phyloP scores from a whole-genome alignment of 345 rosid species.

The Rubroshorea leprosula region DNA sequence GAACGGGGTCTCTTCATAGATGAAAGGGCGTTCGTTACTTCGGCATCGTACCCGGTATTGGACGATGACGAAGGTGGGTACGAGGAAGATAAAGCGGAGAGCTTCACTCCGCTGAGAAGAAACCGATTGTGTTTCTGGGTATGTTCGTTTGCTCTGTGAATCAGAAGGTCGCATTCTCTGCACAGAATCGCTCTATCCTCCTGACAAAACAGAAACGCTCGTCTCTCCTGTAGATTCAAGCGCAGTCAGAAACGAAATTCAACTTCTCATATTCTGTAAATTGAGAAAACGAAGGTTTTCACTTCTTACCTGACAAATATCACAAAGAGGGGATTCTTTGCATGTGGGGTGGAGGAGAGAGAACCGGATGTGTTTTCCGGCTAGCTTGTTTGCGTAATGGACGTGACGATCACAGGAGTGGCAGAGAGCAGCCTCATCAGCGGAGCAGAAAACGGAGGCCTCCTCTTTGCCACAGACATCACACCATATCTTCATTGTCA shows the following conservation, averaged over 20 bases:
- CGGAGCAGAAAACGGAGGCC: slow-evolving; percentile 55
- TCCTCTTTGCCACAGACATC: slow-evolving; percentile 57
- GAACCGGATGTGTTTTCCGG: slow-evolving; percentile 56
- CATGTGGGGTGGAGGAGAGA: slow-evolving; percentile 44
- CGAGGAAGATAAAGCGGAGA: slow-evolving; percentile 38
- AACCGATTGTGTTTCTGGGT: slow-evolving; percentile 71
- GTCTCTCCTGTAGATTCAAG: slow-evolving; percentile 39
- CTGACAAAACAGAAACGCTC: slow-evolving; percentile 67
- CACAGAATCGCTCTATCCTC: slow-evolving; percentile 87
- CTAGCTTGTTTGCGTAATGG: slow-evolving; percentile 69
- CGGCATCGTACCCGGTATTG: background rate
- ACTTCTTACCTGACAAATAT: slow-evolving; percentile 55
- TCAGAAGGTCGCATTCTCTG: slow-evolving; percentile 69
- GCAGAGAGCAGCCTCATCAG: slow-evolving; percentile 86
- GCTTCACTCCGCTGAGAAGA: slow-evolving; percentile 67
- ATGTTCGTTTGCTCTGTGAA: slow-evolving; percentile 60
- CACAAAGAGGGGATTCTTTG: slow-evolving; percentile 65
- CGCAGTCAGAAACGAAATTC: background rate
- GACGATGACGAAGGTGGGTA: slow-evolving; percentile 34
- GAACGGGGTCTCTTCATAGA: slow-evolving; percentile 23
- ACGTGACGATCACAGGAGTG: slow-evolving; percentile 54
- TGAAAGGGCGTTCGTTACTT: slow-evolving; percentile 13
- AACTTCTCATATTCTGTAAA: too few species aligned
- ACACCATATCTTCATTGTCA: slow-evolving; percentile 67
- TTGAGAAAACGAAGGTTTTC: background rate